These are phyloP conservation scores for Lachancea waltii DNA, from an alignment of 805 yeast species.

Conservation along the genomic window DNA sequence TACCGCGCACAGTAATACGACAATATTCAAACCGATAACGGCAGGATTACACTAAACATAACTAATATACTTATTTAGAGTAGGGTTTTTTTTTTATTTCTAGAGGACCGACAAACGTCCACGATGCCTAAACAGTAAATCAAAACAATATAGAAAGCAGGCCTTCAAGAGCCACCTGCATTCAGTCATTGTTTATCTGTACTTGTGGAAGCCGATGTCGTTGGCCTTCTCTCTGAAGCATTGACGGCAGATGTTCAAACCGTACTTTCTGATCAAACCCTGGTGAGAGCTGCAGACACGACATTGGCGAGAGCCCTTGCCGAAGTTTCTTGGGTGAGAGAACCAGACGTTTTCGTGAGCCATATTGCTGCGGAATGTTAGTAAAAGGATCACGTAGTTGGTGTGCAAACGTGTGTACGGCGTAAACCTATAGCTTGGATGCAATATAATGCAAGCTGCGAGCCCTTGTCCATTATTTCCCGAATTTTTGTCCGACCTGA, in stretches of 20 bases:
- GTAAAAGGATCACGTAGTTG: slow-evolving; percentile 1
- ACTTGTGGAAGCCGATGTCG: slow-evolving; percentile 99
- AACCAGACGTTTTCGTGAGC: slow-evolving; percentile 99
- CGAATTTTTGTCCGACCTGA: no score
- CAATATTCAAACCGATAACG: neutral
- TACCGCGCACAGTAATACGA: no score
- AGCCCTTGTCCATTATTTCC: no score
- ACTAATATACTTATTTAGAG: slow-evolving; percentile 6
- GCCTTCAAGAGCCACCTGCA: neutral
- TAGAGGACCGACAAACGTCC: slow-evolving; percentile 1
- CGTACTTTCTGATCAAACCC: slow-evolving; percentile 99
- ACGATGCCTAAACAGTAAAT: slow-evolving; percentile 1
- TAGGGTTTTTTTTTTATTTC: slow-evolving; percentile 1
- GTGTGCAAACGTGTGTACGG: neutral
- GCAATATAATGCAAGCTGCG: no score
- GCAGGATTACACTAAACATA: slow-evolving; percentile 3
- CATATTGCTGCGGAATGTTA: slow-evolving; percentile 51
- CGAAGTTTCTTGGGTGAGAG: slow-evolving; percentile 99
- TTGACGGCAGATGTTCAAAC: slow-evolving; percentile 99
- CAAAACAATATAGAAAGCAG: neutral
- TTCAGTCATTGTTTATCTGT: slow-evolving; percentile 56
- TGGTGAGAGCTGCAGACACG: slow-evolving; percentile 98
- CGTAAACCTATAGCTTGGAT: neutral
- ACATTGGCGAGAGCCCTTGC: slow-evolving; percentile 99
- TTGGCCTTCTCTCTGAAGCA: slow-evolving; percentile 99